Evolutionary conservation across 345 rosid genomes (phyloP).

Genomic region (Draba incana): DNA sequence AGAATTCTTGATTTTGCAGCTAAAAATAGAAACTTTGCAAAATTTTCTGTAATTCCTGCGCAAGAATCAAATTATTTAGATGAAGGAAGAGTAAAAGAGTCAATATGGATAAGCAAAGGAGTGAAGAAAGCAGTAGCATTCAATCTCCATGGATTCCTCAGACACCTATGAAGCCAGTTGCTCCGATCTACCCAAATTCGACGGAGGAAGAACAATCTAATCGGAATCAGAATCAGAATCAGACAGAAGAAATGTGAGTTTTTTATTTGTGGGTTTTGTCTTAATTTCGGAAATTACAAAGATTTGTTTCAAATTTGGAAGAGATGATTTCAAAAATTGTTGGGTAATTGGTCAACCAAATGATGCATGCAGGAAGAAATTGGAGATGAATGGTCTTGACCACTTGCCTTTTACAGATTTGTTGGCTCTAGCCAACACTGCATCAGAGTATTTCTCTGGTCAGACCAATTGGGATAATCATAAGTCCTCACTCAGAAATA

Average conservation of each 20-base stretch:
- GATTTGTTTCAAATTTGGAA: not conserved
- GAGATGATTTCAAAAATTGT: not conserved
- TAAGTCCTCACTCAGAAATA: not conserved
- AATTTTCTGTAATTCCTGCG: not conserved
- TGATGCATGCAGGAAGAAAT: slow-evolving; percentile 36
- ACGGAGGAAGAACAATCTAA: slow-evolving; percentile 23
- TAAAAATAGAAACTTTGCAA: slow-evolving; percentile 4
- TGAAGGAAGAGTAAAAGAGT: slow-evolving; percentile 28
- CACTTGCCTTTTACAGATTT: slow-evolving; percentile 52
- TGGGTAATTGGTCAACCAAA: slow-evolving; percentile 6
- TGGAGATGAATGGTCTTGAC: slow-evolving; percentile 29
- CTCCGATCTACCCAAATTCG: slow-evolving; percentile 40
- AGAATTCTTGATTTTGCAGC: slow-evolving; percentile 14
- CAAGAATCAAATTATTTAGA: not conserved
- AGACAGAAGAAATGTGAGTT: slow-evolving; percentile 40
- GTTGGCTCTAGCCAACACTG: slow-evolving; percentile 59
- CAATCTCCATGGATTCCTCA: slow-evolving; percentile 54
- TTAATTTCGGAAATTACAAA: not conserved
- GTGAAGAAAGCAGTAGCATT: slow-evolving; percentile 38
- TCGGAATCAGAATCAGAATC: slow-evolving; percentile 15
- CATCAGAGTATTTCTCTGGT: slow-evolving; percentile 28
- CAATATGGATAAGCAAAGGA: slow-evolving; percentile 30
- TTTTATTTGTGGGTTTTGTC: not conserved
- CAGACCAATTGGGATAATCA: not conserved
- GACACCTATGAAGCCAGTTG: slow-evolving; percentile 51